Evolutionary conservation across 2,329 filamentous ascomycete genomes (phyloP).

Genomic region (Apiospora pterosperma): DNA sequence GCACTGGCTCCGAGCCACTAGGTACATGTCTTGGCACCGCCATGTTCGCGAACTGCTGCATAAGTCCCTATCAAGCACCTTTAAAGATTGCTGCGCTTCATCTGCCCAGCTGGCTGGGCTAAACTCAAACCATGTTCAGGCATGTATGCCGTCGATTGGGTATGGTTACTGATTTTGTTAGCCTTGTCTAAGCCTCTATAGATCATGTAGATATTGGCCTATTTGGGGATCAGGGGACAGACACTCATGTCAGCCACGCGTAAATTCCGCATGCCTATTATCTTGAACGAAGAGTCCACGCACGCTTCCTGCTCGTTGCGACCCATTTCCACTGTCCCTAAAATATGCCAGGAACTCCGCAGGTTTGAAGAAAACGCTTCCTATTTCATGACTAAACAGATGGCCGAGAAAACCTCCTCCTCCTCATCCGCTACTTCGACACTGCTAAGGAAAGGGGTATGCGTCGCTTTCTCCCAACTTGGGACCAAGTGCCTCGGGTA

Average conservation of each 20-base stretch:
- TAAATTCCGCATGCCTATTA: constrained; percentile 12
- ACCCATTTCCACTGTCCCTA: constrained; percentile 16
- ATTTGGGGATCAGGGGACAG: constrained; percentile 30
- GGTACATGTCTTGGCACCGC: background rate
- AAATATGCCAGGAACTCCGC: constrained; percentile 17
- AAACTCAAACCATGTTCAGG: constrained; percentile 12
- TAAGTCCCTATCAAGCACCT: background rate
- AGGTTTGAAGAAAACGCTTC: constrained; percentile 21
- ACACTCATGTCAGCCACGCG: constrained; percentile 19
- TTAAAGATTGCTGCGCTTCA: background rate
- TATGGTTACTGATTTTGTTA: constrained; percentile 19
- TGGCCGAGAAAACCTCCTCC: constrained; percentile 11
- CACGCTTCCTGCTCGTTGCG: constrained; percentile 6
- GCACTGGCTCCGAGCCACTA: background rate
- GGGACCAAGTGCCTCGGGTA: constrained; percentile 13
- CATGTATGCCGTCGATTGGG: constrained; percentile 42
- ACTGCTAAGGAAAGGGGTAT: constrained; percentile 13
- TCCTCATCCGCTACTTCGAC: constrained; percentile 9
- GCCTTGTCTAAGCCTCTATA: background rate
- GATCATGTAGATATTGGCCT: constrained; percentile 10
- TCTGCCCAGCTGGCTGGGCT: background rate
- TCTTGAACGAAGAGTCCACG: constrained; percentile 15
- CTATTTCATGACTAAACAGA: constrained; percentile 18
- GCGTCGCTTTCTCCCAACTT: constrained; percentile 15
- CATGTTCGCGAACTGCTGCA: no score